phyloP scores from a whole-genome alignment of 1,284 basidiomycete genomes.

The Ustilago loliicola region DNA sequence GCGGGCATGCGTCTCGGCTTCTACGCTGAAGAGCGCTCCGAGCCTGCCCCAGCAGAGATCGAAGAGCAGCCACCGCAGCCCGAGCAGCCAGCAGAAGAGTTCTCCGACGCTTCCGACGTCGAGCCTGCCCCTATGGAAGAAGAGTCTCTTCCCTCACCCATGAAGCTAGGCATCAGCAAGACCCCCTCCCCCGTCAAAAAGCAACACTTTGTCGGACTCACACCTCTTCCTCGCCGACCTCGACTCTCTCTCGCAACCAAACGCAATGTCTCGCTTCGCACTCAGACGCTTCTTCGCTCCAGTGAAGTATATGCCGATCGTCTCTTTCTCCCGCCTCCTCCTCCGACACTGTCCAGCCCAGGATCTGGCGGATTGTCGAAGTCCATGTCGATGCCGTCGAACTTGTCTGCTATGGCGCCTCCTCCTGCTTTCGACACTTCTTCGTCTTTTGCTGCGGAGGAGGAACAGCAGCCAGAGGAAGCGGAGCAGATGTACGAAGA shows the following conservation, averaged over 20 bases:
- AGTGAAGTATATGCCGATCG: slow-evolving; percentile 51
- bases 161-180: slow-evolving; percentile 41
- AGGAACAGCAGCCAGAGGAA: background rate
- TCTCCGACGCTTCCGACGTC: slow-evolving; percentile 31
- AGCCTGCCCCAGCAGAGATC: slow-evolving; percentile 1
- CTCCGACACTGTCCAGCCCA: slow-evolving; percentile 13
- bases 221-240: slow-evolving; percentile 47
- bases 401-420: slow-evolving; percentile 23
- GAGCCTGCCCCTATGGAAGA: slow-evolving; percentile 31
- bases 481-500: background rate
- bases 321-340: slow-evolving; percentile 48
- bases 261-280: slow-evolving; percentile 51
- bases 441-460: slow-evolving; percentile 2
- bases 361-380: slow-evolving; percentile 31
- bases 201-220: slow-evolving; percentile 43
- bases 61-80: background rate
- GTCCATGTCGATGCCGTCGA: slow-evolving; percentile 45
- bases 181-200: slow-evolving; percentile 49
- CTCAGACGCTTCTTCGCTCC: slow-evolving; percentile 45
- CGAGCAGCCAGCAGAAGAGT: slow-evolving; percentile 12
- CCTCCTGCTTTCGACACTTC: slow-evolving; percentile 17
- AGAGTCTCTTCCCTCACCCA: slow-evolving; percentile 15
- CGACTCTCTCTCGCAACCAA: slow-evolving; percentile 46
- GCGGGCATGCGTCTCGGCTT: slow-evolving; percentile 49
- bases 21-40: slow-evolving; percentile 52